Base-by-base conservation (phyloP, 1,284 basidiomycete species). In the Cutaneotrichosporon cutaneum region DNA sequence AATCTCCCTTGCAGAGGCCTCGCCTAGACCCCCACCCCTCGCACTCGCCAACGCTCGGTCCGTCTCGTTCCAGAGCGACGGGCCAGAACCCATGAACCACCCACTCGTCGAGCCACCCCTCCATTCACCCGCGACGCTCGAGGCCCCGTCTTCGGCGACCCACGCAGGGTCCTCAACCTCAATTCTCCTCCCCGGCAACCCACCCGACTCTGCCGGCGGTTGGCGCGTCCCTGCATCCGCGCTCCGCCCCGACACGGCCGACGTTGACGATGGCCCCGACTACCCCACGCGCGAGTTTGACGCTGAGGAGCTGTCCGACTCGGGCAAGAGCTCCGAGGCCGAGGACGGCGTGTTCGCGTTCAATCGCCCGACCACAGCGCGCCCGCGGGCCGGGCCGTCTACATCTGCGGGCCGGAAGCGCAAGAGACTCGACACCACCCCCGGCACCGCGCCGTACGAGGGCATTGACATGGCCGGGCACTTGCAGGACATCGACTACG, bases 401-500 rank as follows among this genome's bases (percentile, higher is more conserved):
- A 5, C 27, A 21, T 6, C 50, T 6, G 6, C 18, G 10, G 21
- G 18, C 39, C 39, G 39, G n/a, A 52, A 52, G 32, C 51, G 51
- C 51, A 52, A 52, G 32, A 32, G 51, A 33, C 30, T 22, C 7
- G 30, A 5, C 16, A 50, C 48, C n/a, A 52, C 51, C 18, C 30
- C 51, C 21, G 42, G 42, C 11, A 27, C 27, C 26, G 14, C 39
- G 21, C 21, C 27, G 32, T 30, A 33, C 21, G 32, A 27, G 13
- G 27, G 45, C 30, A 33, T 11, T 45, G 55, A 47, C 45, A 45
- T 11, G 18, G 33, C 27, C 6, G 54, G 14, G 2, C 30, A 47
- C 14, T 9, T 30, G 42, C 42, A 30, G 21, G 30, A 35, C 32
- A 33, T 22, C 44, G 48, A 3, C 48, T 75, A 72, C 56, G 72